Percentiles rank a stretch among this genome's conserved stretches.
Conservation (phyloP, 768 basidiomycete genomes). For the Phlegmacium glaucopus region DNA sequence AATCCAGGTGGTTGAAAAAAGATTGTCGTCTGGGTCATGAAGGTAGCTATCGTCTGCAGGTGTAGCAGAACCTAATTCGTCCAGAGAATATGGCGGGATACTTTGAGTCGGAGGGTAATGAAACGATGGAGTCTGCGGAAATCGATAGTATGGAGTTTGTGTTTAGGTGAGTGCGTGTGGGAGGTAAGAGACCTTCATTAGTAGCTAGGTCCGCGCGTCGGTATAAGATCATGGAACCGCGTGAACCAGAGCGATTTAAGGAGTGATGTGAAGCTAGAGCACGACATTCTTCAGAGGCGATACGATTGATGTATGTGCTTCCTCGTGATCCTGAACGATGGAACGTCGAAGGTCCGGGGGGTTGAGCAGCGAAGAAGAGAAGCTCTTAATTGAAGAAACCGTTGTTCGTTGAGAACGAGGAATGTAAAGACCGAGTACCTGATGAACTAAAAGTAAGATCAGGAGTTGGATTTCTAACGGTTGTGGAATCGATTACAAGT, state of each 20-base stretch:
- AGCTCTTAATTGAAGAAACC: neutral
- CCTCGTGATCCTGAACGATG: neutral
- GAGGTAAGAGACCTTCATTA: neutral
- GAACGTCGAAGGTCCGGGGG: neutral
- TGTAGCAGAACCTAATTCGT: slow-evolving; percentile 35
- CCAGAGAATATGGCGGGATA: slow-evolving; percentile 26
- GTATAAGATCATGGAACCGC: slow-evolving; percentile 36
- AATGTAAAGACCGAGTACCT: neutral
- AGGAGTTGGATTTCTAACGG: neutral
- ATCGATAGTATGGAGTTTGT: slow-evolving; percentile 22
- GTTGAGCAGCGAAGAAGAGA: slow-evolving; percentile 4
- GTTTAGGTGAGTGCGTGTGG: slow-evolving; percentile 7
- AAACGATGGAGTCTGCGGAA: slow-evolving; percentile 25
- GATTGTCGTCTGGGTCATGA: slow-evolving; percentile 45
- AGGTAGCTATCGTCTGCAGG: slow-evolving; percentile 52
- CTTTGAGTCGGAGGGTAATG: slow-evolving; percentile 27
- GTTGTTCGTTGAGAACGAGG: neutral
- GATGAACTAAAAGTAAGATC: neutral
- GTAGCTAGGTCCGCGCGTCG: slow-evolving; percentile 6
- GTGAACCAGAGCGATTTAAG: slow-evolving; percentile 1
- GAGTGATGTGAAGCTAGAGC: neutral
- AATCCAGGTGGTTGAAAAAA: neutral
- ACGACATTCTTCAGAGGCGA: slow-evolving; percentile 5
- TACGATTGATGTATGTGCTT: neutral
- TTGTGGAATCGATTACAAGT: no score